Base-by-base conservation (phyloP, 306 rosid species). In the Glycyrrhiza uralensis region DNA sequence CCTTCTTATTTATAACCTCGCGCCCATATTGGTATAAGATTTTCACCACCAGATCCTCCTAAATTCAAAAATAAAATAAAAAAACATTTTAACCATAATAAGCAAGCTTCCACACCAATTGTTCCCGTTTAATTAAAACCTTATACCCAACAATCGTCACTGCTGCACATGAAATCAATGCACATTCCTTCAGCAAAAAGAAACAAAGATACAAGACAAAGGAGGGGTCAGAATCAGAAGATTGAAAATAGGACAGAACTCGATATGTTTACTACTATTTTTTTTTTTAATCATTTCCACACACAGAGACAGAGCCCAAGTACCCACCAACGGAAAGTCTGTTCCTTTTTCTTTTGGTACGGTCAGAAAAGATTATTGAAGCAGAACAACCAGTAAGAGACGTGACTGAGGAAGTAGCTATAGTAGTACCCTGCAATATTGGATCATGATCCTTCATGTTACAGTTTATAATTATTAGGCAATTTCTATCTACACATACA, bases 201-300 rank as follows among this genome's bases (percentile, higher is more conserved):
- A 85, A 81, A 85, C 92, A 91, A 88, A 70, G 69, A 66, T 44
- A 83, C 73, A 80, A 70, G 89, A 87, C 95, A 86, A 91, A 72
- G 4, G 1, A 88, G 72, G 38, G 56, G 84, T 83, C 85, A 77
- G 78, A 79, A 76, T 81, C 81, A 79, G 80, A 81, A 68, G 65
- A 80, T 74, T 62, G 35, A 67, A 76, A 74, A 79, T 66, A 59
- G 45, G 47, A 54, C 52, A 46, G 0, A 63, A 62, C 41, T 66
- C 66, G 46, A 62, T 77, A n/a, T n/a, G n/a, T n/a, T n/a, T n/a
- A n/a, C 76, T 74, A 61, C 77, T 59, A 46, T 51, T 33, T 69
- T 14, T 35, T 26, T 30, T 35, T 29, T 38, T 38, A 9, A 55
- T 38, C 49, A 58, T 55, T 72, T 64, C 69, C 57, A 57, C 62